Base-by-base conservation (phyloP, 306 rosid genomes). In the Pyrus pyrifolia region DNA sequence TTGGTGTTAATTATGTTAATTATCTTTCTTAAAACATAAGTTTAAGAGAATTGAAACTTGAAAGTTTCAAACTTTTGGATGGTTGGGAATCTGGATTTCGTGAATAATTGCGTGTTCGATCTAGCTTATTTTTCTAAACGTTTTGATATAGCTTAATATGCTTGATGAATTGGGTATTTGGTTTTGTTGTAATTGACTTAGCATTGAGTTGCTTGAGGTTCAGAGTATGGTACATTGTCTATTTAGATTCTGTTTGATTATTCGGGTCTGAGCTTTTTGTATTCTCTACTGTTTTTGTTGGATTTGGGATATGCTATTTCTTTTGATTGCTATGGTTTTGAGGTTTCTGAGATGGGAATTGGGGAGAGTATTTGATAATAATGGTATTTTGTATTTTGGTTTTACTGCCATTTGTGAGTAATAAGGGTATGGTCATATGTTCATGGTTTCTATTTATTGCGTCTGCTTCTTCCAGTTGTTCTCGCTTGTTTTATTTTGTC, bases 91-190 rank as follows among this genome's bases (percentile, higher is more conserved):
- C 22, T 2, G 42, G 12, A 8, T 38, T 21, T n/a, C 3, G 65
- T 25, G 65, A 29, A 29, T 29, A 29, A 30, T 30, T 30, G 31
- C 3, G 31, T 30, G 31, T 30, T 30, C 31, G 31, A 30, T 30
- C 31, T 30, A 30, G 31, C 31, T 30, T 30, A 30, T 30, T 30
- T 30, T 30, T 30, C 31, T 30, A 3, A 30, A 30, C 4, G 31
- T 30, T 30, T 30, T 30, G 31, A 30, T 30, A 30, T 30, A 2
- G 17, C 69, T 13, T 64, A 13, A 7, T 75, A 23, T n/a, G 60
- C 3, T 67, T n/a, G 53, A 31, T 55, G 63, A 60, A 53, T 52
- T 76, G 81, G 70, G 61, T 70, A 11, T 52, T 45, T 51, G 80
- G 30, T 60, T 75, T 30, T 38, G 14, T 13, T 69, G 33, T 30